Evolutionary conservation across 2,329 filamentous ascomycete genomes (phyloP).

Genomic region (Scedosporium apiospermum): DNA sequence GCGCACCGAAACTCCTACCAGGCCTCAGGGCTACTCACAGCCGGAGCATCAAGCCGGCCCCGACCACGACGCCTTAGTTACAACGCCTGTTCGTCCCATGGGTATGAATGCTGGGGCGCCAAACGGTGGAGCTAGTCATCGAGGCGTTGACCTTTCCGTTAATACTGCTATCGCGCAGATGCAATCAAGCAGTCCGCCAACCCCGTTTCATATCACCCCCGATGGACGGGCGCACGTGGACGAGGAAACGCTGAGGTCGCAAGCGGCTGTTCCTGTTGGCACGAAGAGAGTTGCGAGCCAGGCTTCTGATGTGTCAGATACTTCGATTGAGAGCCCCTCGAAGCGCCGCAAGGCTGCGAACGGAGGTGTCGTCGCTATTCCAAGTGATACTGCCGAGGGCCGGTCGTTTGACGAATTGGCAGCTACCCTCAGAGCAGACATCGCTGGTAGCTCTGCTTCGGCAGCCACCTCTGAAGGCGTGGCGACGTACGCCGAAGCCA

Average conservation of each 20-base stretch:
- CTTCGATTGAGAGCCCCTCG: neutral
- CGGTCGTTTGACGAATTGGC: too few species aligned
- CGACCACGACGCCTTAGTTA: neutral
- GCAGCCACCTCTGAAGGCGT: too few species aligned
- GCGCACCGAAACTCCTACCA: neutral
- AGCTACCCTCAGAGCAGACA: too few species aligned
- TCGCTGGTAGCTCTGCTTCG: too few species aligned
- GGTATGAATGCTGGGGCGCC: neutral
- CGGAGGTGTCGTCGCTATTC: too few species aligned
- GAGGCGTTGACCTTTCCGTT: neutral
- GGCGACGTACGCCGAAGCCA: too few species aligned
- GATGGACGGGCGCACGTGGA: neutral
- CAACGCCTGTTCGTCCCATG: neutral
- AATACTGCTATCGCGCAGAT: neutral
- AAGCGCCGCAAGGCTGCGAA: neutral
- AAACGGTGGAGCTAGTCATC: neutral
- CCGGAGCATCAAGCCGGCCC: neutral
- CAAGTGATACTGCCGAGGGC: too few species aligned
- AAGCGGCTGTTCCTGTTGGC: neutral
- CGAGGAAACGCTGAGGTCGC: neutral
- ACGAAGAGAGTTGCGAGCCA: neutral
- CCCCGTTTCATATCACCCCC: neutral
- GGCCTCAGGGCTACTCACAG: neutral
- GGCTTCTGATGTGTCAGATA: neutral
- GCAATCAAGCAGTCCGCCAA: too few species aligned